phyloP scores from a whole-genome alignment of 2,329 filamentous ascomycete species.

The Epichloe amarillans region DNA sequence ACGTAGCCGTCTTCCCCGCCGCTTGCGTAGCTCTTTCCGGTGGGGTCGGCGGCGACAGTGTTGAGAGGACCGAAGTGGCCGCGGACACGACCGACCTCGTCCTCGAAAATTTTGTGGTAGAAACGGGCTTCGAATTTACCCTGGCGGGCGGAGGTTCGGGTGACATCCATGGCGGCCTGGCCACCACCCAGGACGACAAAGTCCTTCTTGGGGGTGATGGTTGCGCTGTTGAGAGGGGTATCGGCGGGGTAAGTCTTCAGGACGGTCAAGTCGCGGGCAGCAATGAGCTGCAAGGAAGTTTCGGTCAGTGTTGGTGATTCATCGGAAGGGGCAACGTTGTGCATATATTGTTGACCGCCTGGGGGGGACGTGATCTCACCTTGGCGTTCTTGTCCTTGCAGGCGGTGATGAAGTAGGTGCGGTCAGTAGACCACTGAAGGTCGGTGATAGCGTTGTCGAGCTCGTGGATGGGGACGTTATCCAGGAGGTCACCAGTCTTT shows the following conservation, averaged over 20 bases:
- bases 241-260: slow-evolving; percentile 88
- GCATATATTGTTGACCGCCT: too few species aligned
- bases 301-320: too few species aligned
- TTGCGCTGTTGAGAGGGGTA: slow-evolving; percentile 90
- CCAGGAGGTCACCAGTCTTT: slow-evolving; percentile 75
- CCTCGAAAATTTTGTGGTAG: slow-evolving; percentile 99
- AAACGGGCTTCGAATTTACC: slow-evolving; percentile 99
- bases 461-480: slow-evolving; percentile 76
- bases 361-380: slow-evolving; percentile 30
- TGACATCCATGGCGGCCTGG: slow-evolving; percentile 98
- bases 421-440: slow-evolving; percentile 85
- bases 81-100: slow-evolving; percentile 93
- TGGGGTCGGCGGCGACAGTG: slow-evolving; percentile 87
- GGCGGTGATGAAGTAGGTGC: slow-evolving; percentile 96
- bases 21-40: slow-evolving; percentile 83
- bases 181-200: slow-evolving; percentile 97
- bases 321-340: too few species aligned
- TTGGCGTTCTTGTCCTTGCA: slow-evolving; percentile 97
- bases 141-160: slow-evolving; percentile 82
- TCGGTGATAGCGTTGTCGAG: slow-evolving; percentile 74
- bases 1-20: slow-evolving; percentile 98
- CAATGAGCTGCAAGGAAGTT: slow-evolving; percentile 48
- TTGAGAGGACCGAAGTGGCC: slow-evolving; percentile 96
- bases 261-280: slow-evolving; percentile 73
- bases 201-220: slow-evolving; percentile 90